Evolutionary conservation across 1,284 basidiomycete genomes (phyloP).

Genomic region (Cryptococcus sp.): DNA sequence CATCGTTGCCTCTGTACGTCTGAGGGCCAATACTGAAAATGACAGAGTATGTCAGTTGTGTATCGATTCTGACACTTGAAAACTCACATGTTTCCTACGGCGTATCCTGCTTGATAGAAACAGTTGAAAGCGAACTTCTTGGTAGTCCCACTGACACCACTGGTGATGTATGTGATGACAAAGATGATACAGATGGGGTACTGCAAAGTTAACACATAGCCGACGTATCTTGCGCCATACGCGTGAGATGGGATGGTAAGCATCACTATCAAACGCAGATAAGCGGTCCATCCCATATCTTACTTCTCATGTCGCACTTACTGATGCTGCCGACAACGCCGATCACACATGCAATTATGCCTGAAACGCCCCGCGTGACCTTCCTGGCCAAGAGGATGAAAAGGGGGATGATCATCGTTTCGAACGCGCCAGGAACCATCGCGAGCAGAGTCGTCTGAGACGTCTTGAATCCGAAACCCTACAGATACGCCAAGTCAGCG

Average conservation of each 20-base stretch:
- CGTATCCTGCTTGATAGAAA: slow-evolving; percentile 11
- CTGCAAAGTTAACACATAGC: slow-evolving; percentile 7
- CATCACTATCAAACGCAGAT: slow-evolving; percentile 1
- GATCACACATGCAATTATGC: slow-evolving; percentile 13
- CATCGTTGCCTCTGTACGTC: slow-evolving; percentile 28
- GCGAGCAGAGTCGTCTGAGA: slow-evolving; percentile 39
- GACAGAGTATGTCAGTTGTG: neutral
- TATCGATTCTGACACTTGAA: slow-evolving; percentile 14
- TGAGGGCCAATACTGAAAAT: slow-evolving; percentile 26
- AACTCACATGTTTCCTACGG: slow-evolving; percentile 26
- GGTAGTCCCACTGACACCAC: slow-evolving; percentile 10
- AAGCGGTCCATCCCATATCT: neutral
- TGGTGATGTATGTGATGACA: slow-evolving; percentile 11
- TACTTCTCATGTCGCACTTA: slow-evolving; percentile 1
- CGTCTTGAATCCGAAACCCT: slow-evolving; percentile 32
- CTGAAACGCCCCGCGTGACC: slow-evolving; percentile 30
- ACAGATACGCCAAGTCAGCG: too few species aligned
- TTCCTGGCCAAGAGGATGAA: slow-evolving; percentile 27
- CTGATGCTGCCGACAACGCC: slow-evolving; percentile 9
- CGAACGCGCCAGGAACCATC: slow-evolving; percentile 36
- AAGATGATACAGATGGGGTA: slow-evolving; percentile 14
- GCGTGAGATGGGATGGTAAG: slow-evolving; percentile 2
- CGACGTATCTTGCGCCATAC: slow-evolving; percentile 6
- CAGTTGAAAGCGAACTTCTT: slow-evolving; percentile 18
- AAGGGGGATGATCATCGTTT: slow-evolving; percentile 32